Conservation (phyloP, 495 filamentous ascomycete genomes). For the Acidomyces sp. region DNA sequence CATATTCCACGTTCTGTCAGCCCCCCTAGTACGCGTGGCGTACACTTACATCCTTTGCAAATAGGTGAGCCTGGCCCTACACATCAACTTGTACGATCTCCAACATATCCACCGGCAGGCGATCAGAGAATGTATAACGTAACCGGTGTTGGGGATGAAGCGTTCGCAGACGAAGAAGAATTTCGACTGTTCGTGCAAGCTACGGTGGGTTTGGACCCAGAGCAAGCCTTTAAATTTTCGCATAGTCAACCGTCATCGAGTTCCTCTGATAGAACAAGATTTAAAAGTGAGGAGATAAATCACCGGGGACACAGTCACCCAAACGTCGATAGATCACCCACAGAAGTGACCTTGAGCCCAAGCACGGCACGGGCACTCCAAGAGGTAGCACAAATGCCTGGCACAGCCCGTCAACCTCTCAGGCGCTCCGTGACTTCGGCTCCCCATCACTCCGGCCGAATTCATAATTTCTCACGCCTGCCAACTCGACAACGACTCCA, state of each 20-base stretch:
- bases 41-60: not conserved
- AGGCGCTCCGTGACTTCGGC: not conserved
- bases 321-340: conserved; percentile 1
- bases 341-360: conserved; percentile 4
- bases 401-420: not conserved
- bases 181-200: conserved; percentile 28
- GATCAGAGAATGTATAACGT: conserved; percentile 8
- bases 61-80: not conserved
- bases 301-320: not conserved
- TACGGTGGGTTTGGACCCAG: conserved; percentile 21
- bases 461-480: not conserved
- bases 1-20: conserved; percentile 8
- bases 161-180: conserved; percentile 22
- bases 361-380: conserved; percentile 3
- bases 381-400: conserved; percentile 13
- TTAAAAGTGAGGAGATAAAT: not conserved
- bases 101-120: conserved; percentile 12
- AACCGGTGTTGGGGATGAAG: conserved; percentile 5
- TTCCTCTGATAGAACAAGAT: too few species aligned
- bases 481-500: conserved; percentile 1
- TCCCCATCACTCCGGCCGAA: not conserved
- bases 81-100: conserved; percentile 8
- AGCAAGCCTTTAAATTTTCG: not conserved
- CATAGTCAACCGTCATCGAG: not conserved
- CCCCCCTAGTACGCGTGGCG: conserved; percentile 8